phyloP scores from a whole-genome alignment of 75 land plant genomes.

The Isoetes taiwanensis region DNA sequence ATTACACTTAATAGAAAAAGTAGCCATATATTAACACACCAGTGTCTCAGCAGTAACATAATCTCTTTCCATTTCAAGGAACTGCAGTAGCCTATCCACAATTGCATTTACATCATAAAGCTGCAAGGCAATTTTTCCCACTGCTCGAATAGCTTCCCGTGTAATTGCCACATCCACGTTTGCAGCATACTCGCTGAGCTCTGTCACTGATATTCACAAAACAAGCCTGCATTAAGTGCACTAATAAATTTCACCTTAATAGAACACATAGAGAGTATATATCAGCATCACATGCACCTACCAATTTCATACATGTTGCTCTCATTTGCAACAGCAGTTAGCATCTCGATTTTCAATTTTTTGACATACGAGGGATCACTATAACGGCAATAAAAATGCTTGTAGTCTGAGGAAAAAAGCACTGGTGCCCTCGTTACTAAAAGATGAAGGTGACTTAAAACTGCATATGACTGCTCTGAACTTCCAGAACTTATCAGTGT shows the following conservation, averaged over 20 bases:
- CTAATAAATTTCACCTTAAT: neutral
- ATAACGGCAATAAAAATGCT: slow-evolving; percentile 96
- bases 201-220: slow-evolving; percentile 57
- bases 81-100: slow-evolving; percentile 95
- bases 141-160: slow-evolving; percentile 94
- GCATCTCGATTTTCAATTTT: slow-evolving; percentile 96
- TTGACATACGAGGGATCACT: slow-evolving; percentile 96
- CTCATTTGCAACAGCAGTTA: slow-evolving; percentile 98
- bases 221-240: neutral
- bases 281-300: slow-evolving; percentile 13
- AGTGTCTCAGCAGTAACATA: slow-evolving; percentile 99
- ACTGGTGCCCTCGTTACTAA: slow-evolving; percentile 94
- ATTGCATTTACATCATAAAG: slow-evolving; percentile 99
- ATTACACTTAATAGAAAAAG: neutral
- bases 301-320: slow-evolving; percentile 97
- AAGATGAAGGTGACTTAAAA: slow-evolving; percentile 85
- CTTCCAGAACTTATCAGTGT: slow-evolving; percentile 92
- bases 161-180: slow-evolving; percentile 94
- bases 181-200: slow-evolving; percentile 94
- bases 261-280: neutral
- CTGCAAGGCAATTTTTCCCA: slow-evolving; percentile 95
- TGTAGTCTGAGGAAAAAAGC: slow-evolving; percentile 88
- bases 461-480: slow-evolving; percentile 90
- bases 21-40: slow-evolving; percentile 25
- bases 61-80: slow-evolving; percentile 98